A percentile compares a stretch with the other conserved stretches of the same genome.
phyloP scores from a whole-genome alignment of 768 basidiomycete species.

The Pulveroboletus sp. region DNA sequence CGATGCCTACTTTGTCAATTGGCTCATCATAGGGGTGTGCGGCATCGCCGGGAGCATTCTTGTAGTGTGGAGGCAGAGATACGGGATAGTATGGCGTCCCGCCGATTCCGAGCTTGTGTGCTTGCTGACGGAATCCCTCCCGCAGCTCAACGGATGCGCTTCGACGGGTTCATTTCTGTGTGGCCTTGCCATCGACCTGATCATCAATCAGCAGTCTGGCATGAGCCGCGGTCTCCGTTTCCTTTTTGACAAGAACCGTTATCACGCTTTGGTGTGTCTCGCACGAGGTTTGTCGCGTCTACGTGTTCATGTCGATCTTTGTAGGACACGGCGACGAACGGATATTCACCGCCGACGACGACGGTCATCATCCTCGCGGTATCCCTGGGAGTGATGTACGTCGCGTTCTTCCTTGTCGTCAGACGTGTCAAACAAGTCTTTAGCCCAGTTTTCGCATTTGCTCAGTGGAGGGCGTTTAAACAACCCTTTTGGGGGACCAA shows the following conservation, averaged over 20 bases:
- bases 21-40: conserved; percentile 48
- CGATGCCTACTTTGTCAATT: conserved; percentile 41
- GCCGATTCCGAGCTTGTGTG: neutral
- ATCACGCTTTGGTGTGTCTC: conserved; percentile 49
- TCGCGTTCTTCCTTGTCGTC: conserved; percentile 5
- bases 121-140: conserved; percentile 4
- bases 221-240: conserved; percentile 61
- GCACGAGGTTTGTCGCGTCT: neutral
- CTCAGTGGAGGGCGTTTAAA: conserved; percentile 51
- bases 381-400: conserved; percentile 56
- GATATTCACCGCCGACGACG: conserved; percentile 47
- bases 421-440: neutral
- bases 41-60: conserved; percentile 41
- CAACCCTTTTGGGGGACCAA: conserved; percentile 41
- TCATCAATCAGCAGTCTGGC: conserved; percentile 54
- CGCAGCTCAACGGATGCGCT: conserved; percentile 46
- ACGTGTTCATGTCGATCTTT: neutral
- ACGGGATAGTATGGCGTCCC: conserved; percentile 43
- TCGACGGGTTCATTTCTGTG: conserved; percentile 59
- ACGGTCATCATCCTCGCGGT: conserved; percentile 50
- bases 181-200: conserved; percentile 53
- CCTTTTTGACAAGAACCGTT: conserved; percentile 58
- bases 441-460: conserved; percentile 51
- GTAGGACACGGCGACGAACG: conserved; percentile 45
- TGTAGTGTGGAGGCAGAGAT: conserved; percentile 44